Base-by-base conservation (phyloP, 352 stramenopile genomes). In the Halophytophthora polymorphica region DNA sequence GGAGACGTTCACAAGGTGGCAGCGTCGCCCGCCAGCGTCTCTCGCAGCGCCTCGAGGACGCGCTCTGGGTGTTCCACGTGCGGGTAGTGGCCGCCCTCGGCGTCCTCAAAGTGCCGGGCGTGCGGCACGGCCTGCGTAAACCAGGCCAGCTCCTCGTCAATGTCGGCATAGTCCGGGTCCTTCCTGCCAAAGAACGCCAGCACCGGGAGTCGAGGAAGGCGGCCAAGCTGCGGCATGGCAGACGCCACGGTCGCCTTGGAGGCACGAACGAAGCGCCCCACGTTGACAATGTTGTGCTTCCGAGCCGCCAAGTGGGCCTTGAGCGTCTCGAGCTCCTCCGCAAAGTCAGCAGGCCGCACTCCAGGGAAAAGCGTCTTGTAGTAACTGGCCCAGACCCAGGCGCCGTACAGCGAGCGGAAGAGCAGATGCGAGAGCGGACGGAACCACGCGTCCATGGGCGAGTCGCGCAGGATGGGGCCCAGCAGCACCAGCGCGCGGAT, bases 291-390 rank as follows among this genome's bases (percentile, higher is more conserved):
- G 50, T 66, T 69, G 7, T 22, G 21, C 47, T 46, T 35, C 15
- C 64, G 47, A 3, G 36, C 17, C 10, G 42, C 46, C 40, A 73
- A 7, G 25, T 77, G 68, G 2, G 2, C 39, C 31, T 38, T 29
- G 10, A 77, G 36, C 13, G 67, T 50, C 8, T 53, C 42, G 17
- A 74, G 19, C 36, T 77, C 67, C 0, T 15, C n/a, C 4, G 68
- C 53, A 41, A 76, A 58, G 28, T 76, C 67, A 0, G 47, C 42
- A 1, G 60, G 64, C 3, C 31, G 18, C 40, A 55, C 57, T 4
- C 60, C 48, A 4, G 60, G 59, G 38, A 55, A 77, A 13, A 77
- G 57, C 13, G 51, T 66, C 31, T 62, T 70, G 64, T 77, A 77
- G 53, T 74, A 77, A n/a, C 14, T 38, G n/a, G 56, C 29, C 61